Percentiles rank a stretch among this genome's conserved stretches.
Evolutionary conservation across 306 rosid genomes (phyloP).

Genomic region (Cicer bijugum): DNA sequence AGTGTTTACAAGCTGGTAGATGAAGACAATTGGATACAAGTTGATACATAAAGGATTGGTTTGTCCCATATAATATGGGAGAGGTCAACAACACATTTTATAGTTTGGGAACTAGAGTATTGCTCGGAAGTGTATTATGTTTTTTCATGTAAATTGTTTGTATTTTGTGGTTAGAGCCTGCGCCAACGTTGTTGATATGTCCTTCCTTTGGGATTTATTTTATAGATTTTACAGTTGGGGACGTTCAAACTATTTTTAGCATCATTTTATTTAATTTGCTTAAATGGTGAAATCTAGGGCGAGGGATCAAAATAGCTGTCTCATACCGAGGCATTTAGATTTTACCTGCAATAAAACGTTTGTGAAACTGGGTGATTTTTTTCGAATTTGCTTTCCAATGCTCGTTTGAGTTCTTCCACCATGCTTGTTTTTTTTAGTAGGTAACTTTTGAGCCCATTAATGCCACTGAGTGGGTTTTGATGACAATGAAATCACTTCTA

Average conservation of each 20-base stretch:
- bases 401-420: background rate
- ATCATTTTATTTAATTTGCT: conserved; percentile 14
- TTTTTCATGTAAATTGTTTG: conserved; percentile 44
- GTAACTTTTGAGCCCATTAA: background rate
- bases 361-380: background rate
- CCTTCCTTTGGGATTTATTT: conserved; percentile 29
- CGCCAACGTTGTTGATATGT: conserved; percentile 36
- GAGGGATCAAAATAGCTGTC: conserved; percentile 16
- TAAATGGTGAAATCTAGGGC: background rate
- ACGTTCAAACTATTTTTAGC: conserved; percentile 23
- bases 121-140: conserved; percentile 23
- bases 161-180: conserved; percentile 40
- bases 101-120: conserved; percentile 42
- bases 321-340: background rate
- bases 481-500: background rate
- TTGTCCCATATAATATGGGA: background rate
- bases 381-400: background rate
- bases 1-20: conserved; percentile 66
- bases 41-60: conserved; percentile 18
- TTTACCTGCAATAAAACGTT: background rate
- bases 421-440: background rate
- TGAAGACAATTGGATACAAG: conserved; percentile 49
- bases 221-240: conserved; percentile 36
- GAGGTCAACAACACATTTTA: conserved; percentile 25
- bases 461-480: background rate